Percentiles rank a stretch among this genome's conserved stretches.
These are phyloP conservation scores for Cutaneotrichosporon spelunceum DNA, from an alignment of 1,284 basidiomycete genomes.

Conservation along the genomic window DNA sequence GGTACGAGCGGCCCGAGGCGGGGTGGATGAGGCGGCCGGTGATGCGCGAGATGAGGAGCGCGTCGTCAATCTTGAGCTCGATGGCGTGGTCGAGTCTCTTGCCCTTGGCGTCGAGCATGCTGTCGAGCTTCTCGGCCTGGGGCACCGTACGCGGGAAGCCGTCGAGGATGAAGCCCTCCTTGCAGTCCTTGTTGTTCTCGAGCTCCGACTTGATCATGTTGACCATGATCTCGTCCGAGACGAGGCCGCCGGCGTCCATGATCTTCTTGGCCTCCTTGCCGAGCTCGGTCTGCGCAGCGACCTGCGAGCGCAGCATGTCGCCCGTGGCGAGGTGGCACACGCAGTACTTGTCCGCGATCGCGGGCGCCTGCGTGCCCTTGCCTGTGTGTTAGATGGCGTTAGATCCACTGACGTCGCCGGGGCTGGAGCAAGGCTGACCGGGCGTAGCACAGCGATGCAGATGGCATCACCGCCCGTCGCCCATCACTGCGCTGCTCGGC, in stretches of 20 bases:
- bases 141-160: slow-evolving; percentile 97
- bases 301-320: slow-evolving; percentile 96
- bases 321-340: slow-evolving; percentile 98
- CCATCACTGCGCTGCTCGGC: neutral
- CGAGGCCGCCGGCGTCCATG: slow-evolving; percentile 92
- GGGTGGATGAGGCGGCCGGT: slow-evolving; percentile 94
- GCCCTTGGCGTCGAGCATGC: slow-evolving; percentile 75
- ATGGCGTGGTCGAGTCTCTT: slow-evolving; percentile 89
- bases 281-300: slow-evolving; percentile 77
- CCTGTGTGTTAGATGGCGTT: slow-evolving; percentile 57
- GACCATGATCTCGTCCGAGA: slow-evolving; percentile 95
- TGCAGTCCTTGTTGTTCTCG: slow-evolving; percentile 86
- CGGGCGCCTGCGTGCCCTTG: slow-evolving; percentile 96
- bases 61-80: slow-evolving; percentile 89
- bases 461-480: neutral
- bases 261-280: slow-evolving; percentile 94
- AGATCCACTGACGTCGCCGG: neutral
- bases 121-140: slow-evolving; percentile 95
- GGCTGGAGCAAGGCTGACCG: neutral
- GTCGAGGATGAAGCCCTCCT: slow-evolving; percentile 95
- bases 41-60: slow-evolving; percentile 93
- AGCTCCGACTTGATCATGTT: slow-evolving; percentile 96
- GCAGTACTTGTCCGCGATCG: slow-evolving; percentile 87
- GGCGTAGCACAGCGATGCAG: neutral
- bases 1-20: slow-evolving; percentile 83